Conservation (phyloP, 2,329 filamentous ascomycete genomes). For the Sarocladium brachiariae region DNA sequence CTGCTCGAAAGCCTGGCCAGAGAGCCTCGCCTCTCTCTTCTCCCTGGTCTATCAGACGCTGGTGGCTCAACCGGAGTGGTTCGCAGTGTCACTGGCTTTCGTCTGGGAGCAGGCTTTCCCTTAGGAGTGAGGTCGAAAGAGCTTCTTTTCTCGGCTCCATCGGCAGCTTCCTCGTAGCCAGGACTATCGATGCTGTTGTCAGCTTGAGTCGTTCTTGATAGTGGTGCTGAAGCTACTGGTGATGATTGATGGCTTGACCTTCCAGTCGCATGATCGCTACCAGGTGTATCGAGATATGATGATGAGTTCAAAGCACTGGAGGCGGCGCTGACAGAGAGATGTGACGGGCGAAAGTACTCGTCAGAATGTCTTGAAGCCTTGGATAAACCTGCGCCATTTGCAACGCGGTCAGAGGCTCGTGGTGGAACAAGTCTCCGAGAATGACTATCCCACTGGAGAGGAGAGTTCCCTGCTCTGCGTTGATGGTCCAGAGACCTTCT, state of each 20-base stretch:
- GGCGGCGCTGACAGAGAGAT: constrained; percentile 48
- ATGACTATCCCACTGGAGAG: constrained; percentile 47
- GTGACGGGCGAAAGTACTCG: constrained; percentile 35
- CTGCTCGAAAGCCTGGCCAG: constrained; percentile 19
- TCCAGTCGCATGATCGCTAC: not conserved
- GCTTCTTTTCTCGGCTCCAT: constrained; percentile 15
- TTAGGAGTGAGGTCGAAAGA: constrained; percentile 6
- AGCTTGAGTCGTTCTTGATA: not conserved
- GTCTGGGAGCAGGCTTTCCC: constrained; percentile 2
- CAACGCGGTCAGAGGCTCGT: constrained; percentile 24
- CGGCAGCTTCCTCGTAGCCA: constrained; percentile 5
- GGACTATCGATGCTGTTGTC: constrained; percentile 4
- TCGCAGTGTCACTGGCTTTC: not conserved
- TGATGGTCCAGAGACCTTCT: constrained; percentile 25
- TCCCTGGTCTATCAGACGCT: constrained; percentile 15
- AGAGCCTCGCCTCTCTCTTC: constrained; percentile 15
- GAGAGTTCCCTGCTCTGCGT: constrained; percentile 23
- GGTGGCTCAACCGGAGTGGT: constrained; percentile 12
- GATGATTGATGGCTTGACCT: constrained; percentile 7
- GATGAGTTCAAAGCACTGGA: constrained; percentile 44
- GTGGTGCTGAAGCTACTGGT: constrained; percentile 7
- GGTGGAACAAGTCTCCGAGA: constrained; percentile 42
- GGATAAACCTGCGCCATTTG: constrained; percentile 21
- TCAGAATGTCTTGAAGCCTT: constrained; percentile 29
- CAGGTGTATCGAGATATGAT: constrained; percentile 18